Evolutionary conservation across 2,329 filamentous ascomycete species (phyloP).

Genomic region (Phialocephala sp.): DNA sequence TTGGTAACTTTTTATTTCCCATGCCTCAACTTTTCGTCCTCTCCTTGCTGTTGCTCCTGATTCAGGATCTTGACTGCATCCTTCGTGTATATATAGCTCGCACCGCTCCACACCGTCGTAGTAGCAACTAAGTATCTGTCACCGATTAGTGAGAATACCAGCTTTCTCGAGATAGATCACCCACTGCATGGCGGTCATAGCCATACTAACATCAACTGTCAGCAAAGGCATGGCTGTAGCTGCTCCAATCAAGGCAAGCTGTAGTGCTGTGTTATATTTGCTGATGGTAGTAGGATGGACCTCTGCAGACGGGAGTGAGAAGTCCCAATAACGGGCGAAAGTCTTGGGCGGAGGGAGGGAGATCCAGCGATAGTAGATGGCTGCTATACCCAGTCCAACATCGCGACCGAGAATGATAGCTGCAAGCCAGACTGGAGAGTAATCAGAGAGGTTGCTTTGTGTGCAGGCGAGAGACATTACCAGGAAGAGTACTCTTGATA

Average conservation of each 20-base stretch:
- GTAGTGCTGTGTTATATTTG: conserved; percentile 93
- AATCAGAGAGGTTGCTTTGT: conserved; percentile 8
- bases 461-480: conserved; percentile 53
- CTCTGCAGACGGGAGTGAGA: conserved; percentile 86
- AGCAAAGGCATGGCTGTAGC: conserved; percentile 83
- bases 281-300: conserved; percentile 83
- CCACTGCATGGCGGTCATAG: conserved; percentile 69
- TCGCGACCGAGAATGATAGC: conserved; percentile 91
- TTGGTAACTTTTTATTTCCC: background rate
- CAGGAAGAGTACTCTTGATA: conserved; percentile 79
- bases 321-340: conserved; percentile 93
- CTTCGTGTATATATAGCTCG: conserved; percentile 90
- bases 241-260: conserved; percentile 83
- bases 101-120: conserved; percentile 92
- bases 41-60: conserved; percentile 33
- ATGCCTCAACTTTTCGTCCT: conserved; percentile 24
- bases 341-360: conserved; percentile 94
- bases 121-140: conserved; percentile 77
- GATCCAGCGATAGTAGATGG: conserved; percentile 96
- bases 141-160: background rate
- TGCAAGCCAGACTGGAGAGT: conserved; percentile 75
- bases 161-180: conserved; percentile 36
- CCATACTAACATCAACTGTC: conserved; percentile 57
- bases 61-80: conserved; percentile 87
- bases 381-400: conserved; percentile 79